Base-by-base conservation (phyloP, 1,139 yeast species). In the Geotrichum armillariae region DNA sequence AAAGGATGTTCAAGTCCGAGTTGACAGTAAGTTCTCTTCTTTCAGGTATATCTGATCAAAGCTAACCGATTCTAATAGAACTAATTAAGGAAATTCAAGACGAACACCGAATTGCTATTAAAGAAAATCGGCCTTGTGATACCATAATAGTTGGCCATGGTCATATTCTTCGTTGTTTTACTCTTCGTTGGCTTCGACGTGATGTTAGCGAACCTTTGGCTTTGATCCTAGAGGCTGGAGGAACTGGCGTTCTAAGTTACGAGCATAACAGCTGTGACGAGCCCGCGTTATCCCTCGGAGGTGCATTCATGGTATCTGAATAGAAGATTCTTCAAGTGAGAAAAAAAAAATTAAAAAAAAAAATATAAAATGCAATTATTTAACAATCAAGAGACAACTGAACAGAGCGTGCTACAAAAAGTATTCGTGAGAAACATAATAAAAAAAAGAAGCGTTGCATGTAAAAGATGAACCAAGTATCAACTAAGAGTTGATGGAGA, bases 221-320 rank as follows among this genome's bases (percentile, higher is more conserved):
- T 56, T 82, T 89, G 65, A 74, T 91, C 68, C 74, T 91, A 60
- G 97, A 91, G 65, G 96, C 98, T 25, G 97, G 97, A 58, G 97
- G 96, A 44, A 89, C 89, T 31, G 96, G 97, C 52, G 95, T 89
- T 2, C 74, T 91, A 65, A 83, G 94, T 60, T 91, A 91, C 67
- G 95, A 88, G 62, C 98, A 91, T 65, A 82, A 85, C 64, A 83
- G 78, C 65, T 76, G 87, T 53, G 77, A 83, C 36, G 97, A 91
- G 68, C 97, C 97, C 2, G 96, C 97, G 0, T 68, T 91, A 53
- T 79, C 76, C 49, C 75, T 91, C 53, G 87, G 74, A 3, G 70
- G 71, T 49, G 93, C 95, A 0, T 89, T 88, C 17, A 45, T 47
- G 18, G 33, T 31, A 6, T 31, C 48, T 8, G 7, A 25, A 25